Evolutionary conservation across 495 filamentous ascomycete species (phyloP), one percentile per base, ranked within the genome.

Genomic region (Elaphomyces granulatus): DNA sequence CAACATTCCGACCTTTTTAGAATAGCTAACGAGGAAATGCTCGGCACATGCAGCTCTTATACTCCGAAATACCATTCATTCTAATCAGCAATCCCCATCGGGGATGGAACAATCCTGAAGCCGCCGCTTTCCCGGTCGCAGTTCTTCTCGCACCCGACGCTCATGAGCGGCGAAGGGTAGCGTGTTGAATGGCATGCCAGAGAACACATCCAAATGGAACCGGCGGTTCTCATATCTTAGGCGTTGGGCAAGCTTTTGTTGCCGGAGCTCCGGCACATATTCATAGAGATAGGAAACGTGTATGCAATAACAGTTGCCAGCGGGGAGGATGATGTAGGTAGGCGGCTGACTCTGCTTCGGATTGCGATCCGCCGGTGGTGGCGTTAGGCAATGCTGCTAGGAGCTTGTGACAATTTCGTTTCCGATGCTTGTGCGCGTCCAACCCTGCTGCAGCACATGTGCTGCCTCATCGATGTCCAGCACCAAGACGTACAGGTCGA

Each of bases 401-500:
- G n/a, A n/a, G n/a, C n/a, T n/a, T n/a, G n/a, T n/a, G n/a, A n/a
- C n/a, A n/a, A n/a, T n/a, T n/a, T n/a, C n/a, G n/a, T n/a, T n/a
- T n/a, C n/a, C n/a, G n/a, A n/a, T n/a, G n/a, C n/a, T n/a, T n/a
- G n/a, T n/a, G 31, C 42, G 48, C 48, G 54, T 30, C 51, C 51
- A 4, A 30, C 35, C 20, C 45, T 40, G 3, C 41, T 36, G 4
- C 54, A 40, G 10, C 26, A 17, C n/a, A 14, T 48, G 20, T 17
- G 45, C 44, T 15, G 53, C 48, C 28, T 32, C 9, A 4, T 47
- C 32, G 30, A 52, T 51, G 35, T 56, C 43, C 14, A 16, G 17
- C 18, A 54, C 51, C 14, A 56, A 51, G 23, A 56, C 45, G 17
- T 54, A 50, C 14, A 54, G 36, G 31, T 52, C 37, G 46, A 56